Evolutionary conservation across 495 filamentous ascomycete species (phyloP), one percentile per base, ranked within the genome.

Genomic region (Xylaria acuta): DNA sequence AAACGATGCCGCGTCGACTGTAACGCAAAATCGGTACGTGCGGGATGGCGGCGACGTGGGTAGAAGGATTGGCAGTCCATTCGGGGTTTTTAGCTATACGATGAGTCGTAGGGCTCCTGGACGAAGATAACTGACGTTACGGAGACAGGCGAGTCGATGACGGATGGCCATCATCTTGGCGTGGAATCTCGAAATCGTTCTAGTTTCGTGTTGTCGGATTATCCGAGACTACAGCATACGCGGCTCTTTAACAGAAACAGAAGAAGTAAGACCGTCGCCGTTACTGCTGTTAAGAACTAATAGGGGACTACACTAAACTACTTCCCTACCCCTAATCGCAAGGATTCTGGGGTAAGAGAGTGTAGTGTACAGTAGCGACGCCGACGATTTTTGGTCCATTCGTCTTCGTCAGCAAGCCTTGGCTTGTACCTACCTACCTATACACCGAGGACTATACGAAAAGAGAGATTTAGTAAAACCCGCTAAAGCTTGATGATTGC

Each of bases 351-450:
- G 32, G 25, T 59, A 59, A 11, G 65, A 54, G 9, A 58, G n/a
- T 18, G 65, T n/a, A n/a, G n/a, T n/a, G n/a, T n/a, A 68, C 18
- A 22, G 49, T n/a, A 34, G 47, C 36, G 49, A 56, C 30, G 49
- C 34, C 36, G 47, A 67, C 34, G 34, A 25, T 59, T 60, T n/a
- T 16, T 47, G 56, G 36, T 16, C 54, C 38, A 45, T 40, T 69
- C 36, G 53, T 69, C 34, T 25, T 59, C 22, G 25, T 41, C 22
- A 34, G 54, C 22, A 27, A 68, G 16, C 34, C 30, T 56, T 40
- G 65, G 65, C 51, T 69, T 45, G 36, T 56, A 45, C n/a, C 32
- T 67, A 30, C 12, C 20, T 41, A n/a, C n/a, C n/a, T n/a, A 34
- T n/a, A n/a, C 9, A 22, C 20, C 45, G 18, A 53, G 45, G 30